A percentile compares a stretch with the other conserved stretches of the same genome.
Evolutionary conservation across 768 basidiomycete species (phyloP).

Genomic region (Dacryopinax spathularia): DNA sequence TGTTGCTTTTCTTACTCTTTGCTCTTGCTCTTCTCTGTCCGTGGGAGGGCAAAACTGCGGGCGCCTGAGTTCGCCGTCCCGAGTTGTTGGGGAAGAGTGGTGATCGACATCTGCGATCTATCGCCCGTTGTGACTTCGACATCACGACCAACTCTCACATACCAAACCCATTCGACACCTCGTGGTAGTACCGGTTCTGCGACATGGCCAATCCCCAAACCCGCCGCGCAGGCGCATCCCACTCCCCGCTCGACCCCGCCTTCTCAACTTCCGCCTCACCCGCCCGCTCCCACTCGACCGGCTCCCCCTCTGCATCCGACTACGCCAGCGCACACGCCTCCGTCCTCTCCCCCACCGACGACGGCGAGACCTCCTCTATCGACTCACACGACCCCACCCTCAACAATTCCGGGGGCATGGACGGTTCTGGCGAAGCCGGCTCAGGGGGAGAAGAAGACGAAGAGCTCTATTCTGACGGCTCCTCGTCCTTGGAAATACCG

Average conservation of each 20-base stretch:
- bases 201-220: too few species aligned
- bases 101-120: too few species aligned
- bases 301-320: neutral
- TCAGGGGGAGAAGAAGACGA: neutral
- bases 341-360: constrained; percentile 5
- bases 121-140: too few species aligned
- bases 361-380: neutral
- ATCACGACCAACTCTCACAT: too few species aligned
- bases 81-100: too few species aligned
- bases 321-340: neutral
- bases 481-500: constrained; percentile 71
- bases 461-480: constrained; percentile 33
- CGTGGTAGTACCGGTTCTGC: too few species aligned
- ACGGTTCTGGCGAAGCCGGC: too few species aligned
- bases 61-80: too few species aligned
- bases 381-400: neutral
- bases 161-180: neutral
- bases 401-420: neutral
- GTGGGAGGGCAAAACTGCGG: neutral
- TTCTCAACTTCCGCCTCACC: neutral
- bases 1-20: neutral
- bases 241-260: constrained; percentile 1
- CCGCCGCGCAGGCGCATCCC: neutral
- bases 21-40: neutral
- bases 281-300: neutral